A percentile compares a stretch with the other conserved stretches of the same genome.
Evolutionary conservation across 2,329 filamentous ascomycete species (phyloP).

Genomic region (Nigrospora oryzae): DNA sequence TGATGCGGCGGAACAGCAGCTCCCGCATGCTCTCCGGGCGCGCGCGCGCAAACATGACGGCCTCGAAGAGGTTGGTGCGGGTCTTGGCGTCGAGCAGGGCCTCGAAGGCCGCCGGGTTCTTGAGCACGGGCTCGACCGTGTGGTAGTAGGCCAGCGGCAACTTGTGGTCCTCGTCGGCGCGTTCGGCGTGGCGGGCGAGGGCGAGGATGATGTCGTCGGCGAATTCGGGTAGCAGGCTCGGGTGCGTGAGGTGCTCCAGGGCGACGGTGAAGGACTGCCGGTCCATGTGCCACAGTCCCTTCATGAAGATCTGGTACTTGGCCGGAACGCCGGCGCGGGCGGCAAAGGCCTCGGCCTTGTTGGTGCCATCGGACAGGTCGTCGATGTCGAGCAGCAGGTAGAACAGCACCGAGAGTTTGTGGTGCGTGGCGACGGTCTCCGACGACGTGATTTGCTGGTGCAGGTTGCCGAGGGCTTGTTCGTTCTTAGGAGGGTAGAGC

Average conservation of each 20-base stretch:
- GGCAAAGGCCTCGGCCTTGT: slow-evolving; percentile 47
- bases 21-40: slow-evolving; percentile 54
- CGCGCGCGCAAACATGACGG: slow-evolving; percentile 63
- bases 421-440: slow-evolving; percentile 55
- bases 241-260: slow-evolving; percentile 69
- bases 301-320: slow-evolving; percentile 73
- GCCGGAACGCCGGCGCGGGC: slow-evolving; percentile 56
- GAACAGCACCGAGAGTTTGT: slow-evolving; percentile 77
- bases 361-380: slow-evolving; percentile 28
- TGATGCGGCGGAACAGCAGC: slow-evolving; percentile 57
- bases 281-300: slow-evolving; percentile 76
- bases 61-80: slow-evolving; percentile 59
- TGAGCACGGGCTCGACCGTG: slow-evolving; percentile 65
- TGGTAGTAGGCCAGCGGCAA: slow-evolving; percentile 74
- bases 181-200: slow-evolving; percentile 53
- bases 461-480: slow-evolving; percentile 58
- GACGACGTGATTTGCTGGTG: slow-evolving; percentile 61
- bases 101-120: slow-evolving; percentile 50
- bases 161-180: slow-evolving; percentile 47
- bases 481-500: slow-evolving; percentile 66
- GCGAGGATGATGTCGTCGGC: slow-evolving; percentile 71
- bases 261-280: slow-evolving; percentile 60
- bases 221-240: slow-evolving; percentile 72
- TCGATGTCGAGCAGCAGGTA: slow-evolving; percentile 75
- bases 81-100: slow-evolving; percentile 64